phyloP scores from a whole-genome alignment of 2,329 filamentous ascomycete genomes.

The Cladosporium sp. region DNA sequence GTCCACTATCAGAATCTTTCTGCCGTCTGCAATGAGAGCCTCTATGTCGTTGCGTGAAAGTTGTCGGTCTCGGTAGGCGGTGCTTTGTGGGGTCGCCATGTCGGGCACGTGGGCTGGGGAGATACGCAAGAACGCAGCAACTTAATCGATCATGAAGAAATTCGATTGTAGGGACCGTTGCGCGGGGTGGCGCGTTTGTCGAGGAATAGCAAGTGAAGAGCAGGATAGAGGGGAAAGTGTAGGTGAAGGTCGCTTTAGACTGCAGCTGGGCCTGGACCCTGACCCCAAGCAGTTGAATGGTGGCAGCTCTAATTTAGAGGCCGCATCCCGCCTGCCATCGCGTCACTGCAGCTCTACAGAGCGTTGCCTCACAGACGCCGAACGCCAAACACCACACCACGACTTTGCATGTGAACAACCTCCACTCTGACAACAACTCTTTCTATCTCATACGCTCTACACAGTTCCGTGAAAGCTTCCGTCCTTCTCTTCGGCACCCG shows the following conservation, averaged over 20 bases:
- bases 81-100: conserved; percentile 17
- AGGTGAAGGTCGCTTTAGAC: neutral
- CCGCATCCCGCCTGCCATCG: no score
- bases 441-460: no score
- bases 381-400: neutral
- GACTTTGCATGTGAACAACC: neutral
- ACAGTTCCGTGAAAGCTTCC: no score
- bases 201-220: neutral
- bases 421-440: no score
- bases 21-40: conserved; percentile 75
- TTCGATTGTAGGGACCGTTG: neutral
- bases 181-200: neutral
- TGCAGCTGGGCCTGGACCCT: no score
- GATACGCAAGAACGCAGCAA: neutral
- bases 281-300: neutral
- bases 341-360: neutral
- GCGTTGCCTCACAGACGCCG: neutral
- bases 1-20: conserved; percentile 75
- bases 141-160: neutral
- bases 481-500: no score
- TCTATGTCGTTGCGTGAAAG: conserved; percentile 53
- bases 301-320: neutral
- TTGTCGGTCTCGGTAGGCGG: conserved; percentile 19
- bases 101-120: neutral
- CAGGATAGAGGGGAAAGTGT: neutral